A percentile compares a stretch with the other conserved stretches of the same genome.
phyloP scores from a whole-genome alignment of 345 rosid genomes.

The Gynandropsis gynandra region DNA sequence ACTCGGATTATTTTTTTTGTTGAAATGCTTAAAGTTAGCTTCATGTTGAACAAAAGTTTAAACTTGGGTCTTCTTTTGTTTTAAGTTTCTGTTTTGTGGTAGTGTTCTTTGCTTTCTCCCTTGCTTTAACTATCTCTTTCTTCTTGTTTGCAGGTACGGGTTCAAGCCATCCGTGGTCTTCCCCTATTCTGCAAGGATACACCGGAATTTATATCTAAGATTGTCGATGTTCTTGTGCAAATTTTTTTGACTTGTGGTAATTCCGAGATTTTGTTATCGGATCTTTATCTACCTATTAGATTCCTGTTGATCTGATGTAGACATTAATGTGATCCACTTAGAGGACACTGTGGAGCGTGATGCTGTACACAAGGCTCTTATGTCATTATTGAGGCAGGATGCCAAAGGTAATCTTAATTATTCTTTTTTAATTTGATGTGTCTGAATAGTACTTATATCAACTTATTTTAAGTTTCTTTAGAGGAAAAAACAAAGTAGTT shows the following conservation, averaged over 20 bases:
- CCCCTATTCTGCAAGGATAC: constrained; percentile 77
- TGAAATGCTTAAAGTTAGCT: not conserved
- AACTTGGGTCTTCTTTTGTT: not conserved
- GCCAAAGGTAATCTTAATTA: constrained; percentile 55
- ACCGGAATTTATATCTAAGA: constrained; percentile 51
- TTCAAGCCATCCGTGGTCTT: constrained; percentile 76
- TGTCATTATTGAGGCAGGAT: constrained; percentile 86
- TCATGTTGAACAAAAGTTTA: not conserved
- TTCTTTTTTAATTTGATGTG: constrained; percentile 1
- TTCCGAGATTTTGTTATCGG: no score
- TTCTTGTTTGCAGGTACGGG: constrained; percentile 46
- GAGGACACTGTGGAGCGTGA: constrained; percentile 85
- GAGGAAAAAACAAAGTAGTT: not conserved
- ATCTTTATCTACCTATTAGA: not conserved
- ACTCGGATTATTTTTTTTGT: not conserved
- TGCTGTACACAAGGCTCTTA: constrained; percentile 88
- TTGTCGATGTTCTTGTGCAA: constrained; percentile 64
- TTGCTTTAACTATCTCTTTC: not conserved
- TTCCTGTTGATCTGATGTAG: constrained; percentile 2
- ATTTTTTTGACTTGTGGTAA: constrained; percentile 26
- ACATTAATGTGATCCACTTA: constrained; percentile 19
- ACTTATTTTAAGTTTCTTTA: not conserved
- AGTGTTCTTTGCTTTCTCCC: not conserved
- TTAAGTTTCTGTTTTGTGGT: not conserved
- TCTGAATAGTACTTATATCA: not conserved